Evolutionary conservation across 2,329 filamentous ascomycete species (phyloP).

Genomic region (Dothiorella sarmentorum): DNA sequence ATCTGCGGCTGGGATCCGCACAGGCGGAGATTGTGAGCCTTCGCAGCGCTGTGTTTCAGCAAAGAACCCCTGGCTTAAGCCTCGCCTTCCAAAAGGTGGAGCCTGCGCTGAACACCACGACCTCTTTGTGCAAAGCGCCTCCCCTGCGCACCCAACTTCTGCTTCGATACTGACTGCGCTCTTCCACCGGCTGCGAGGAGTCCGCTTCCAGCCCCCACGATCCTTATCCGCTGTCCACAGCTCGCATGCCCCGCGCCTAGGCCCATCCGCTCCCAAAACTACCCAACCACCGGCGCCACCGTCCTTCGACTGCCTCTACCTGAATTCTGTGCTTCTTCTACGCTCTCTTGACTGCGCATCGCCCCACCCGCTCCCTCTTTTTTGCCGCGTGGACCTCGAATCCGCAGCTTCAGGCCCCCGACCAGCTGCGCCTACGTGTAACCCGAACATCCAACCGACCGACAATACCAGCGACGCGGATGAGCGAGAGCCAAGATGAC

Average conservation of each 20-base stretch:
- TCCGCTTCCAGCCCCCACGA: neutral
- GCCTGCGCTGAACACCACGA: neutral
- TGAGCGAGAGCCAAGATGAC: conserved; percentile 41
- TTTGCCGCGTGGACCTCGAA: neutral
- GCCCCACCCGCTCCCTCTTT: neutral
- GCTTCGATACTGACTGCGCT: neutral
- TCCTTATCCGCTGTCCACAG: neutral
- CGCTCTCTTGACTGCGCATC: neutral
- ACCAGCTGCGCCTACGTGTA: conserved; percentile 7
- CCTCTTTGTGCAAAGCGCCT: neutral
- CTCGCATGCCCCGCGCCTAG: conserved; percentile 4
- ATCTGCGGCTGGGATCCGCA: conserved; percentile 1
- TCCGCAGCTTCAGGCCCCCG: neutral
- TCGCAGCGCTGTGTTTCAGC: conserved; percentile 4
- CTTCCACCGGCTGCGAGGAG: conserved; percentile 15
- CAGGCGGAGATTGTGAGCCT: conserved; percentile 5
- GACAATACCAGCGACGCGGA: neutral
- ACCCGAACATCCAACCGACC: conserved; percentile 3
- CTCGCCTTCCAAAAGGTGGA: conserved; percentile 7
- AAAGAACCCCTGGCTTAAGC: neutral
- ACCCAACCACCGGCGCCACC: neutral
- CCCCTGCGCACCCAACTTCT: neutral
- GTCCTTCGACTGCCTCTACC: conserved; percentile 1
- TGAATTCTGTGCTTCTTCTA: conserved; percentile 1
- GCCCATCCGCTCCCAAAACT: neutral